Base-by-base conservation (phyloP, 768 basidiomycete genomes). In the Tulasnella sp. region DNA sequence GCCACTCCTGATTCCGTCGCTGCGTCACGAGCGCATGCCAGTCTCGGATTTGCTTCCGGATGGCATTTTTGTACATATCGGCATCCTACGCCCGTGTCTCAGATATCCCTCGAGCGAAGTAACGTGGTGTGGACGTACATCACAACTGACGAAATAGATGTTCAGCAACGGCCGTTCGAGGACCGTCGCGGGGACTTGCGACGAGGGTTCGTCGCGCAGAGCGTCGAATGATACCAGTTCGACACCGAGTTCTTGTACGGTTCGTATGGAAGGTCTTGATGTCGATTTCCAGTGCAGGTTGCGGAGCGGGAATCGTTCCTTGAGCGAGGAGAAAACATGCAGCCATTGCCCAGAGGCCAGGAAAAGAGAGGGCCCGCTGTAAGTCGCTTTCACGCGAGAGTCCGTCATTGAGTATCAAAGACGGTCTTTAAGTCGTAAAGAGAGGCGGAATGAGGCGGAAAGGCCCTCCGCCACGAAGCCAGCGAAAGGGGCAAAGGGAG, bases 211-310 rank as follows among this genome's bases (percentile, higher is more conserved):
- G 62, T 86, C 85, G 40, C 81, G 79, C 48, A 83, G 65, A 32
- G 75, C 74, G 61, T 84, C 83, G 39, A 88, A 72, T 5, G 80
- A 69, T 6, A 85, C 76, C 39, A 98, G 71, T 36, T 79, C 75
- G 54, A 96, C 78, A 60, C 83, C 75, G n/a, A 97, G 76, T 62
- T 89, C 83, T 65, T 92, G 90, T 49, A 99, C 89, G 0, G 90
- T 96, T 61, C 86, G 78, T 40, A 92, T 73, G 14, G 79, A 79
- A 4, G 84, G 75, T 40, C 83, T 75, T 2, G 81, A 78, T 3
- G 77, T 64, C 15, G 86, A 77, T 68, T 87, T 93, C 93, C 96
- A 97, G 69, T 97, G 89, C 25, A 98, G 77, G 69, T 84, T 93
- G 49, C 84, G 81, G 52, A 99, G 73, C 0, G 96, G 96, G 5